Evolutionary conservation across 768 basidiomycete genomes (phyloP), one percentile per base, ranked within the genome.

Genomic region (Paxillus rubicundulus): DNA sequence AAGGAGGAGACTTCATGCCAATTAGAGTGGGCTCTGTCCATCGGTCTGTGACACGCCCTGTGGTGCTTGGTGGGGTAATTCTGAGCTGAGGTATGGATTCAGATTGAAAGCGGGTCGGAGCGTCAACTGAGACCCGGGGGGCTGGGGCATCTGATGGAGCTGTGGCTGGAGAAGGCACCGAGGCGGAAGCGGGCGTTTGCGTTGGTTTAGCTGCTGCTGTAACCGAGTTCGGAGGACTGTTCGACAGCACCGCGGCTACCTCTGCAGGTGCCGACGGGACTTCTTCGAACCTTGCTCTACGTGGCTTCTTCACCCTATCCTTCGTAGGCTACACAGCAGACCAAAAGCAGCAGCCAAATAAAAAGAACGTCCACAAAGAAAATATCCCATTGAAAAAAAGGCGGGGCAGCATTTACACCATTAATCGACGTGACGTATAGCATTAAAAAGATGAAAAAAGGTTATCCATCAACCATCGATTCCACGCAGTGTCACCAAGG

Each of bases 231-330:
- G 28, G n/a, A 5, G 30, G 45, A 12, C 7, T 41, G 34, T 20
- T 9, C 16, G 49, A 45, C 5, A 27, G 20, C 20, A 16, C 36
- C 32, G 18, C n/a, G 16, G 41, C 18, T 36, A 12, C 53, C 4
- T 45, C 53, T 21, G 30, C 28, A 28, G 34, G 41, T 5, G 24
- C 41, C 10, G 30, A 38, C 14, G 28, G 40, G 14, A 32, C 47
- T 47, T 64, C 59, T 50, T 64, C 62, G 47, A 60, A 60, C 48
- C 50, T 57, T 7, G 62, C 67, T 67, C 81, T 87, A 62, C 76
- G 77, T 40, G 85, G 85, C 66, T 84, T 86, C 71, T 79, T 83
- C 43, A 82, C 84, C 65, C 87, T 78, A 50, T 81, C 82, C 73
- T 82, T 88, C 18, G 89, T 89, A 45, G 85, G 87, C 89, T 92